Percentiles rank a stretch among this genome's conserved stretches.
Conservation (phyloP, 2,329 filamentous ascomycete species). For the Fusarium guadeloupense region DNA sequence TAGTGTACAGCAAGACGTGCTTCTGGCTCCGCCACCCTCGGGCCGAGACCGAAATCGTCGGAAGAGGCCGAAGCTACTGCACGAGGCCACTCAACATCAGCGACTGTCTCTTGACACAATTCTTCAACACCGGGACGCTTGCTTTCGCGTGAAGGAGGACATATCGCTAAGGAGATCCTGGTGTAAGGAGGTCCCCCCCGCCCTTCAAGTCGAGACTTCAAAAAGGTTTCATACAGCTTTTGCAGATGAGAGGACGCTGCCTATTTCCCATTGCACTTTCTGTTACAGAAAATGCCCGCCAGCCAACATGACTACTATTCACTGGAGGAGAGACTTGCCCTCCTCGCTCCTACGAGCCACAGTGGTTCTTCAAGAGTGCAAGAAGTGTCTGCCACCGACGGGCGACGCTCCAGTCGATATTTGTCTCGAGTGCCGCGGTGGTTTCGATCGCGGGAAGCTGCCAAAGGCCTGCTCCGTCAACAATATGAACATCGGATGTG, state of each 20-base stretch:
- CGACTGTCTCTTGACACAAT: constrained; percentile 1
- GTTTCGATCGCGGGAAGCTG: constrained; percentile 5
- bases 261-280: constrained; percentile 13
- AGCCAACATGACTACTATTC: constrained; percentile 1
- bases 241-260: constrained; percentile 8
- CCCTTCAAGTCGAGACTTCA: constrained; percentile 7
- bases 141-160: constrained; percentile 7
- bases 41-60: not conserved
- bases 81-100: not conserved
- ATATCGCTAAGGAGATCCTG: constrained; percentile 13
- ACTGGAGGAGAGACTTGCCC: not conserved
- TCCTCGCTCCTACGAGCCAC: constrained; percentile 3
- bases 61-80: not conserved
- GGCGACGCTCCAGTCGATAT: not conserved
- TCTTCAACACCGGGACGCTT: constrained; percentile 8
- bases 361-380: not conserved
- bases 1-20: not conserved
- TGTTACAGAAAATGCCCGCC: constrained; percentile 9
- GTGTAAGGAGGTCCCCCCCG: constrained; percentile 15
- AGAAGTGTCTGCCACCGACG: not conserved
- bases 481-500: constrained; percentile 11
- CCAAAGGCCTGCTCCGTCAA: constrained; percentile 11
- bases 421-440: not conserved
- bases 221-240: constrained; percentile 7
- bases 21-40: constrained; percentile 4